Percentiles rank a stretch among this genome's conserved stretches.
These are phyloP conservation scores for Lichina pygmaea DNA, from an alignment of 495 filamentous ascomycete genomes.

Conservation along the genomic window DNA sequence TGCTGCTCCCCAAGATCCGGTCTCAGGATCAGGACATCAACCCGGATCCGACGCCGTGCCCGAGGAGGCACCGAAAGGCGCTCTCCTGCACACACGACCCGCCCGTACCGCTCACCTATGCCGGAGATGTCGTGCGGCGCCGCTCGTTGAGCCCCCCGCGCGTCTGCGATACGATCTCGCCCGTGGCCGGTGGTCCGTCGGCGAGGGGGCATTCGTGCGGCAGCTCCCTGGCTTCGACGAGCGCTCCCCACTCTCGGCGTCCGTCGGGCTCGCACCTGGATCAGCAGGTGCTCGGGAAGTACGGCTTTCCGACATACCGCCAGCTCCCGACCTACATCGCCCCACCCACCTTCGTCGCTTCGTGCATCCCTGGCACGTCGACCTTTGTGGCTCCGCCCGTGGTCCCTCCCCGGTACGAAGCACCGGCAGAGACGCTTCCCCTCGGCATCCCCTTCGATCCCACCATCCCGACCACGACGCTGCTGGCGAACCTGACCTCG, in stretches of 20 bases:
- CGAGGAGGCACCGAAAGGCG: conserved; percentile 22
- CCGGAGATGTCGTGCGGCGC: conserved; percentile 14
- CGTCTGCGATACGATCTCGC: conserved; percentile 12
- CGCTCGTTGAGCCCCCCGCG: conserved; percentile 30
- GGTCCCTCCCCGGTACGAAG: conserved; percentile 11
- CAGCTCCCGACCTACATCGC: conserved; percentile 42
- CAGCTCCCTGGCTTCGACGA: conserved; percentile 23
- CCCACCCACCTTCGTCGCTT: conserved; percentile 13
- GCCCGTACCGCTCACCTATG: conserved; percentile 11
- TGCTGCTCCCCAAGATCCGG: conserved; percentile 67
- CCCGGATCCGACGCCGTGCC: conserved; percentile 17
- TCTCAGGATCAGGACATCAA: conserved; percentile 58
- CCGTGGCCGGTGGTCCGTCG: conserved; percentile 8
- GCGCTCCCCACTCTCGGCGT: conserved; percentile 15
- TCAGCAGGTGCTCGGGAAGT: conserved; percentile 20
- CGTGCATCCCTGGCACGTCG: conserved; percentile 16
- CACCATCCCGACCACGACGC: conserved; percentile 27
- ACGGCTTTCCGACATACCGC: conserved; percentile 57
- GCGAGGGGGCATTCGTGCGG: not conserved
- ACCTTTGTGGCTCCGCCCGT: conserved; percentile 15
- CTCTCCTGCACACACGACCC: conserved; percentile 28
- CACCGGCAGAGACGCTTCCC: conserved; percentile 7
- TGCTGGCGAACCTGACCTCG: conserved; percentile 51
- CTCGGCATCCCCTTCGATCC: conserved; percentile 9
- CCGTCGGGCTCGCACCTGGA: conserved; percentile 10